Evolutionary conservation across 75 land plant genomes (phyloP).

Genomic region (Ceratopteris richardii): DNA sequence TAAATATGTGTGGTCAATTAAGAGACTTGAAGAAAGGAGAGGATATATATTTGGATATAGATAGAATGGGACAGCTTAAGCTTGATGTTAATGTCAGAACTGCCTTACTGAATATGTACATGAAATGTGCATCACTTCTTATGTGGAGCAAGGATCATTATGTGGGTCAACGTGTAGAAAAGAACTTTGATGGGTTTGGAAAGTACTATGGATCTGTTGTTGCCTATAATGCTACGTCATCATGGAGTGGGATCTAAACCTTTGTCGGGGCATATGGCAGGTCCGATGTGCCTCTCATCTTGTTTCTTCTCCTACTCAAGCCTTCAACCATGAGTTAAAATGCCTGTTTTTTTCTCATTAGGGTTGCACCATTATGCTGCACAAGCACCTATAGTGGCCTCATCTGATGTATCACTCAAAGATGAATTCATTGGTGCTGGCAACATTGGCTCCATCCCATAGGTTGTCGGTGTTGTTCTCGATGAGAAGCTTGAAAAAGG

Average conservation of each 20-base stretch:
- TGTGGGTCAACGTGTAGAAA: conserved; percentile 48
- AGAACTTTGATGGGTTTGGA: conserved; percentile 38
- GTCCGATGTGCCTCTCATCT: background rate
- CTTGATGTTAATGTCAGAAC: background rate
- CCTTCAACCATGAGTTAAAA: conserved; percentile 29
- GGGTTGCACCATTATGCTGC: background rate
- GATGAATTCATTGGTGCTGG: conserved; percentile 86
- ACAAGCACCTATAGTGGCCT: background rate
- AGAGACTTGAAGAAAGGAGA: conserved; percentile 3
- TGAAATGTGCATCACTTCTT: background rate
- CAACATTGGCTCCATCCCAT: conserved; percentile 58
- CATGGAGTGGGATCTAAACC: background rate
- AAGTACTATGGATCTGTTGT: conserved; percentile 37
- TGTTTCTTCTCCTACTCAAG: background rate
- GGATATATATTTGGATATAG: background rate
- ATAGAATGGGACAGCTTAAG: background rate
- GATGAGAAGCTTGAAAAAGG: conserved; percentile 57
- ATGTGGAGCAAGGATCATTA: conserved; percentile 4
- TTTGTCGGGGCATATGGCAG: background rate
- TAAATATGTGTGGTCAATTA: background rate
- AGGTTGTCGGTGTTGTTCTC: conserved; percentile 93
- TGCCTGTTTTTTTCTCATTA: conserved; percentile 9
- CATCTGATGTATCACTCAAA: conserved; percentile 26
- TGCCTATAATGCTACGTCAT: conserved; percentile 29
- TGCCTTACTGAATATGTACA: conserved; percentile 1